Evolutionary conservation across 768 basidiomycete genomes (phyloP).

Genomic region (Nevesoporus exiguus): DNA sequence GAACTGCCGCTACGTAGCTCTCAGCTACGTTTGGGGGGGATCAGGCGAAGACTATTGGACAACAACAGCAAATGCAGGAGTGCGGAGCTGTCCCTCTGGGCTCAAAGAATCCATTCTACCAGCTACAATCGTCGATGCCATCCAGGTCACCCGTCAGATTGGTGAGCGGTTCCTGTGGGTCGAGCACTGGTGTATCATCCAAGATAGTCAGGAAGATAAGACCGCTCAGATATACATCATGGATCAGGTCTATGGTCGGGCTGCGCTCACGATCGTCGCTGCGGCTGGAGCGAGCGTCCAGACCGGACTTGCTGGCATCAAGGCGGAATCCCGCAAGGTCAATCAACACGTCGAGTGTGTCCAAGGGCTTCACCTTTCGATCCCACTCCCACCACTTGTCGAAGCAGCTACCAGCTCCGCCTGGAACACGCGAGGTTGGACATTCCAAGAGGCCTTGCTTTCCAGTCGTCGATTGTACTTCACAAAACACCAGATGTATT

Average conservation of each 20-base stretch:
- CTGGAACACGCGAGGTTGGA: conserved; percentile 25
- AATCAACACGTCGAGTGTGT: conserved; percentile 17
- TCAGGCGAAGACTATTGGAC: conserved; percentile 8
- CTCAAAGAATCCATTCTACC: neutral
- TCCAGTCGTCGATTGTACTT: conserved; percentile 22
- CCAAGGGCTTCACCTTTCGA: conserved; percentile 22
- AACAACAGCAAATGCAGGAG: neutral
- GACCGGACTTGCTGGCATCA: conserved; percentile 12
- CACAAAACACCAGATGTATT: conserved; percentile 22
- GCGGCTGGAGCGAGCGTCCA: conserved; percentile 13
- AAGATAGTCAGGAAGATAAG: conserved; percentile 22
- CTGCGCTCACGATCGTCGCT: conserved; percentile 19
- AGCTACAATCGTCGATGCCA: conserved; percentile 20
- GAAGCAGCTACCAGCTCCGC: conserved; percentile 5
- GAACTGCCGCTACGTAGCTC: conserved; percentile 13
- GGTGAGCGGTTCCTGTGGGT: conserved; percentile 26
- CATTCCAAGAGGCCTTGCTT: conserved; percentile 20
- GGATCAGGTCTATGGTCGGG: conserved; percentile 18
- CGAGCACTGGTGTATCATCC: conserved; percentile 24
- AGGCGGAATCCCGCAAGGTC: conserved; percentile 6
- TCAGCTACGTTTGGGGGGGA: conserved; percentile 20
- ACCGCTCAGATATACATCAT: conserved; percentile 14
- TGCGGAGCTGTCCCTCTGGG: conserved; percentile 1
- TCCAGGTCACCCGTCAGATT: conserved; percentile 13
- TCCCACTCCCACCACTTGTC: conserved; percentile 13